Evolutionary conservation across 2,329 filamentous ascomycete species (phyloP), one percentile per base, ranked within the genome.

Genomic region (Colletotrichum aenigma): DNA sequence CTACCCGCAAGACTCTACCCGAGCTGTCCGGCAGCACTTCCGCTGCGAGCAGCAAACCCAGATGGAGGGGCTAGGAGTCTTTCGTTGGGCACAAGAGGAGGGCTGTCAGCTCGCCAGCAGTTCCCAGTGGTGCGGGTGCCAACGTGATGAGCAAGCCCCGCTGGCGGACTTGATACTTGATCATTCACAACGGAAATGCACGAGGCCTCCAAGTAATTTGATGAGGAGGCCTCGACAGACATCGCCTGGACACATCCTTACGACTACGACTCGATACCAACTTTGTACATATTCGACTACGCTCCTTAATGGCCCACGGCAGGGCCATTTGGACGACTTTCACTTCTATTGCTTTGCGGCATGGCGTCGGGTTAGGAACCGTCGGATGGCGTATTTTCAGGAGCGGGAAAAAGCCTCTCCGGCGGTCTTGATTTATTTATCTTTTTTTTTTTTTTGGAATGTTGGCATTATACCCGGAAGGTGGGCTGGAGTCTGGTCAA

Each of bases 11-110:
- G 78, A 83, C 65, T 85, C 76, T 48, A 12, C 75, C 79, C 7
- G 82, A 84, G 18, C 28, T 79, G 43, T 76, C 81, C 4, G 75
- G 81, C 16, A 81, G 77, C n/a, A 81, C 36, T 48, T 21, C 86
- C 30, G 66, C 79, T 64, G 34, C 34, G 3, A 87, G 85, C 58
- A 78, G 76, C 65, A 89, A 87, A 79, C 90, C 89, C 16, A 86
- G 87, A 74, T 91, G 90, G 90, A 86, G 88, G 69, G 85, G 80
- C 71, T 87, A 81, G 71, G 48, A 70, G 36, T 58, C 61, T 32
- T 67, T 77, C 52, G 38, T 43, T 4, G 24, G 61, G 16, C 69
- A 65, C 16, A 56, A 66, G 66, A 73, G 65, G 28, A n/a, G 28
- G 2, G 28, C 32, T 28, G 61, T 52, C 18, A 52, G 69, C 32